Conservation (phyloP, 179 eudicot species). For the Dionaea muscipula region DNA sequence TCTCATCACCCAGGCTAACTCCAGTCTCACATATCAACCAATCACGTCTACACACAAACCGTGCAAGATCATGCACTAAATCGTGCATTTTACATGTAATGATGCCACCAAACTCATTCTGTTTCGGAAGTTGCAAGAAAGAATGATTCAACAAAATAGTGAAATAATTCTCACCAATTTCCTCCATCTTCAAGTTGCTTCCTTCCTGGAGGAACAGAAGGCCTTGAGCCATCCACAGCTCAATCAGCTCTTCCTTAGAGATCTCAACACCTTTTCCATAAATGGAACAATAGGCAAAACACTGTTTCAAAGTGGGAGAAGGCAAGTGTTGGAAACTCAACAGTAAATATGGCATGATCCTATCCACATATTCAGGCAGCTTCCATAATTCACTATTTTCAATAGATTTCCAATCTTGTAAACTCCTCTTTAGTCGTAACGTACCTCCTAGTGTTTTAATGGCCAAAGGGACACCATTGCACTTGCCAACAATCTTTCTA, state of each 20-base stretch:
- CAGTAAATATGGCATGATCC: conserved; percentile 12
- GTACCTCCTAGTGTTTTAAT: conserved; percentile 16
- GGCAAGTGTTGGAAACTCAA: conserved; percentile 20
- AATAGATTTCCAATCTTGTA: conserved; percentile 8
- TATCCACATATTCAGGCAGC: neutral
- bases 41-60: conserved; percentile 6
- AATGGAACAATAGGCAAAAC: conserved; percentile 22
- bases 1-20: neutral
- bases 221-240: conserved; percentile 24
- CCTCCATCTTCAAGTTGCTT: conserved; percentile 10
- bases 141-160: conserved; percentile 8
- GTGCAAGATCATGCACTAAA: conserved; percentile 15
- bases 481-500: conserved; percentile 14
- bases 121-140: conserved; percentile 7
- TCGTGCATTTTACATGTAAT: conserved; percentile 16
- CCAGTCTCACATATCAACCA: conserved; percentile 3
- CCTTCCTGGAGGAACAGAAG: conserved; percentile 8
- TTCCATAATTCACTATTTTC: conserved; percentile 14
- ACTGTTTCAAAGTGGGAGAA: conserved; percentile 9
- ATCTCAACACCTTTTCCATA: conserved; percentile 11
- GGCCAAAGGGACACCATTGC: conserved; percentile 22
- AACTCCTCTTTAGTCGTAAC: conserved; percentile 4
- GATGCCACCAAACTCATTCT: conserved; percentile 4
- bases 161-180: conserved; percentile 10
- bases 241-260: conserved; percentile 6